Evolutionary conservation across 805 yeast species (phyloP), one percentile per base, ranked within the genome.

Genomic region (Yarrowia deformans): DNA sequence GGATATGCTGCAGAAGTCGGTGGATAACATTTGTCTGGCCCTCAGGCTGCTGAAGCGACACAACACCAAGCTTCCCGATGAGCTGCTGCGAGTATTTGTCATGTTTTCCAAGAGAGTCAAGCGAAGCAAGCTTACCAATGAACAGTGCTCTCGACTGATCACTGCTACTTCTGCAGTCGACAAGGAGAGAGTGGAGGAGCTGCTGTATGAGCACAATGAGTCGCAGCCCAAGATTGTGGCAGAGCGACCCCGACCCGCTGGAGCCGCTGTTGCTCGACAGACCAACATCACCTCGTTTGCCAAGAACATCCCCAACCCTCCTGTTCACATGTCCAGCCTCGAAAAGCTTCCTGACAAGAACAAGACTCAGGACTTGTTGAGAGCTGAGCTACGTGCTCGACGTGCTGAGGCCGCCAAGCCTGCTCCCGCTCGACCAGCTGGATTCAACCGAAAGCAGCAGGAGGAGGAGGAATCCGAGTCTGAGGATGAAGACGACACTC

Each of bases 1-100:
- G 8, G 90, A 92, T 1, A 80, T 94, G 56, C 79, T 91, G 55
- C 84, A 83, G 34, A 84, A 91, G 0, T 91, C 97, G 81, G 93
- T 91, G 7, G 83, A 84, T 32, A 80, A 92, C 58, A 89, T 90
- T 5, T 66, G 69, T 14, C 34, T 54, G 19, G 61, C 61, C 16
- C 61, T 66, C 49, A 40, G 52, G 43, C 42, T 66, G 12, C 19
- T 66, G 84, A 87, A 64, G 83, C 84, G 52, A 87, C 91, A 0
- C 81, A 92, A 56, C 90, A 88, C 72, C 77, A 90, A 54, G 90
- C 93, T 0, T 77, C 79, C 39, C 88, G 86, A 49, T 79, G 87
- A 48, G 34, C 60, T 54, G 19, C 45, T 66, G 19, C 39, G 40
- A 4, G 7, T 40, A 13, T 66, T 66, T 37, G 61, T 66, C 37